Conservation (phyloP, 2,329 filamentous ascomycete genomes). For the Sporothrix inflata region DNA sequence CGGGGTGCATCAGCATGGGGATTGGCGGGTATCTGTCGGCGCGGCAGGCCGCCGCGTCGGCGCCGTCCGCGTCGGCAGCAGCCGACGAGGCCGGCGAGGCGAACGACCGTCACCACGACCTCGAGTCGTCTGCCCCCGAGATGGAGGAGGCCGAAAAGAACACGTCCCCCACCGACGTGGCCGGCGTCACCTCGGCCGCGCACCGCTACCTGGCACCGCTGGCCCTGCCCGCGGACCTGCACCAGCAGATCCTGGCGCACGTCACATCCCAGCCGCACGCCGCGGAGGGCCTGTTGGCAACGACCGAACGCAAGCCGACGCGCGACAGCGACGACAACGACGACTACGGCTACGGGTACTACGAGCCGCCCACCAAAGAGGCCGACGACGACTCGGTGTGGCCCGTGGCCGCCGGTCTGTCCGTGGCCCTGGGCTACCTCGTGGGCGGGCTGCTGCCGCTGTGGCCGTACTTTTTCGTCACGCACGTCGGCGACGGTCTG, state of each 20-base stretch:
- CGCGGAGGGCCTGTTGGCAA: constrained; percentile 1
- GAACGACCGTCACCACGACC: constrained; percentile 26
- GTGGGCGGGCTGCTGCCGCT: constrained; percentile 40
- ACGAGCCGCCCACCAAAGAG: constrained; percentile 23
- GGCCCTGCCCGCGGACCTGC: constrained; percentile 33
- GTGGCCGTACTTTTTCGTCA: constrained; percentile 41
- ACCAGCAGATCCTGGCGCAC: constrained; percentile 33
- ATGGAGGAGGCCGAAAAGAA: constrained; percentile 39
- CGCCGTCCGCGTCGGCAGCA: constrained; percentile 18
- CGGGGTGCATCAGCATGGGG: constrained; percentile 74
- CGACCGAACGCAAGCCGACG: no score
- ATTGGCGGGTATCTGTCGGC: constrained; percentile 71
- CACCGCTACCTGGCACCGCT: constrained; percentile 35
- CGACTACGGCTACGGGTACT: constrained; percentile 17
- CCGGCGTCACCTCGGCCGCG: neutral
- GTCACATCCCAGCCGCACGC: constrained; percentile 26
- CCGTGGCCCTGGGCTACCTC: constrained; percentile 40
- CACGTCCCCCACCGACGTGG: neutral
- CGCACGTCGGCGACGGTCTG: constrained; percentile 38
- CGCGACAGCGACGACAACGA: constrained; percentile 1
- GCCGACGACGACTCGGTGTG: constrained; percentile 30
- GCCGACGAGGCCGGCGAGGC: constrained; percentile 17
- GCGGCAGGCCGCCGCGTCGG: constrained; percentile 34
- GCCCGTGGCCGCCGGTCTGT: constrained; percentile 37
- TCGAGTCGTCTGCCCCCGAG: constrained; percentile 24